Evolutionary conservation across 148 eudicot genomes (phyloP).

Genomic region (Chenopodium berlandieri): DNA sequence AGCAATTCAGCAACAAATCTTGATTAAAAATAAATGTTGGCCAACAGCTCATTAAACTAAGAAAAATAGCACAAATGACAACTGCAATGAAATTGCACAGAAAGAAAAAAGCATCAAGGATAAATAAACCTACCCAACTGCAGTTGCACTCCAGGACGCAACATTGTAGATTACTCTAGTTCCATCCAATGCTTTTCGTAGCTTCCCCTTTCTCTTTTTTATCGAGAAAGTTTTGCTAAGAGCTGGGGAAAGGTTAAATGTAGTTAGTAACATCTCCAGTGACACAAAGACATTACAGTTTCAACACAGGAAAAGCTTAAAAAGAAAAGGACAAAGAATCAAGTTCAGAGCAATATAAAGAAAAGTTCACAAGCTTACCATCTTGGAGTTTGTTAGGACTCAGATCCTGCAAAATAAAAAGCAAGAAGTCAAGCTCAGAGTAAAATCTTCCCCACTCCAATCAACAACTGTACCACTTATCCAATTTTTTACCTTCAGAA

Average conservation of each 20-base stretch:
- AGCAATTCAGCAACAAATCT: neutral
- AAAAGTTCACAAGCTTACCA: constrained; percentile 42
- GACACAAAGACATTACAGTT: neutral
- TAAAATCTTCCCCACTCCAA: neutral
- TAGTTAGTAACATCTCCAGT: constrained; percentile 19
- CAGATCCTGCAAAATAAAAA: constrained; percentile 54
- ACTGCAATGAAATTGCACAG: neutral
- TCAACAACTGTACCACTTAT: neutral
- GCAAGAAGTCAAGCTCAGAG: constrained; percentile 4
- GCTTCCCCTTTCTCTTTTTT: constrained; percentile 85
- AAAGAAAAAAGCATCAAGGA: neutral
- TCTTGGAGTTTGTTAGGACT: constrained; percentile 78
- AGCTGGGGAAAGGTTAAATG: constrained; percentile 43
- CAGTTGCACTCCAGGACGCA: constrained; percentile 99
- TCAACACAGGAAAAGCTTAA: neutral
- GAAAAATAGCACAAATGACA: neutral
- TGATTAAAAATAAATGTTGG: neutral
- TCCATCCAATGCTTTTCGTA: constrained; percentile 96
- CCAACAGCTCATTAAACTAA: neutral
- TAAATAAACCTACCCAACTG: constrained; percentile 69
- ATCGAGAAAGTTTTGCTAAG: constrained; percentile 82
- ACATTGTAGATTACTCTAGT: constrained; percentile 90
- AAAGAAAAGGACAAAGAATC: neutral
- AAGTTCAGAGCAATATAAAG: neutral
- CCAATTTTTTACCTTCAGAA: neutral